phyloP scores from a whole-genome alignment of 495 filamentous ascomycete genomes.

The Lasiosphaeriaceae sp. region DNA sequence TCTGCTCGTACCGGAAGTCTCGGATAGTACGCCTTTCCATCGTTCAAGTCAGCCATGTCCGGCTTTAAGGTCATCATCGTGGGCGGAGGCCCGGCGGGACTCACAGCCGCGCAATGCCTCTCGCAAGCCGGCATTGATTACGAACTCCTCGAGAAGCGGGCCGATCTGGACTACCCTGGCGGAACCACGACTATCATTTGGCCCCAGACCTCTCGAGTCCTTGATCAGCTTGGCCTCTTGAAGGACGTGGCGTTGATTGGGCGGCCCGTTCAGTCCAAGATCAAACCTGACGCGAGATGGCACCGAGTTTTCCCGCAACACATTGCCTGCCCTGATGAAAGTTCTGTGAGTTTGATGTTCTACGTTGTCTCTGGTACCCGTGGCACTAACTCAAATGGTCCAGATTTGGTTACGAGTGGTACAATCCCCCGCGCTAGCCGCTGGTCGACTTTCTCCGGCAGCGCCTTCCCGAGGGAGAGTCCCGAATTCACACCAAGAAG shows the following conservation, averaged over 20 bases:
- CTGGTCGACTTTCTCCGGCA: slow-evolving; percentile 31
- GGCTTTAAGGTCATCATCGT: slow-evolving; percentile 32
- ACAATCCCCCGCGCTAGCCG: no score
- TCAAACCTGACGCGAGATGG: no score
- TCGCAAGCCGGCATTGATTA: slow-evolving; percentile 42
- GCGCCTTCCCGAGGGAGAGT: slow-evolving; percentile 23
- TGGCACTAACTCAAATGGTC: no score
- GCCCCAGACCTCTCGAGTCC: slow-evolving; percentile 28
- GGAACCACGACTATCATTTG: slow-evolving; percentile 40
- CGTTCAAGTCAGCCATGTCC: no score
- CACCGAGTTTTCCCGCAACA: slow-evolving; percentile 25
- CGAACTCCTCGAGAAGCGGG: slow-evolving; percentile 43
- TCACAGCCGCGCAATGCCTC: slow-evolving; percentile 48
- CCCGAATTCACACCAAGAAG: slow-evolving; percentile 25
- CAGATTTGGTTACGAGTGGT: no score
- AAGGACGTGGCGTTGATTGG: slow-evolving; percentile 11
- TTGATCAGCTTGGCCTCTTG: slow-evolving; percentile 46
- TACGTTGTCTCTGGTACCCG: not conserved
- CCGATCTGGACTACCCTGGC: slow-evolving; percentile 29
- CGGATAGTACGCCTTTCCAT: no score
- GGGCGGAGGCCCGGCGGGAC: slow-evolving; percentile 46
- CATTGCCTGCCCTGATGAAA: slow-evolving; percentile 22
- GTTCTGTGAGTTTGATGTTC: no score
- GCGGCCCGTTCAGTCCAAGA: no score
- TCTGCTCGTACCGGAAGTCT: no score